phyloP scores from a whole-genome alignment of 192 early-diverging fungal genomes.

The Piromyces sp. region DNA sequence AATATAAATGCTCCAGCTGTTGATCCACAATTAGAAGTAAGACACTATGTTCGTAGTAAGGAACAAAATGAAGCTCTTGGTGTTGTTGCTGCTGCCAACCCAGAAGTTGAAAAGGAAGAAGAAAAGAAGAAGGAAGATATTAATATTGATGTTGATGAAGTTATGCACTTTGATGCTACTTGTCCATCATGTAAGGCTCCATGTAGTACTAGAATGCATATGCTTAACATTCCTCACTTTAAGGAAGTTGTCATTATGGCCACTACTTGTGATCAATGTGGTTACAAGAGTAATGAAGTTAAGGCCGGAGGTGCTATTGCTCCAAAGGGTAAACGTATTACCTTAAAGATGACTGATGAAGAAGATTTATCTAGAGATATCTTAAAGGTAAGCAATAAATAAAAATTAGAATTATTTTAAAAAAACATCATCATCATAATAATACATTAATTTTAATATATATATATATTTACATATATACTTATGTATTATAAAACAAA shows the following conservation, averaged over 20 bases:
- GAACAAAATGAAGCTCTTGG: constrained; percentile 69
- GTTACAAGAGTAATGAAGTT: constrained; percentile 91
- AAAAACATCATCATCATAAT: too few species aligned
- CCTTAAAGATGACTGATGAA: constrained; percentile 55
- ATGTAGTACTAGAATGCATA: constrained; percentile 75
- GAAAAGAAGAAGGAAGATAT: constrained; percentile 21
- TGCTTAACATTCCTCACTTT: constrained; percentile 85
- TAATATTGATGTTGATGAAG: constrained; percentile 45
- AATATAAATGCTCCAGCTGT: constrained; percentile 38
- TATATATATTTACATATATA: too few species aligned
- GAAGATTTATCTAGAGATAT: constrained; percentile 88
- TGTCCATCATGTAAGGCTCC: constrained; percentile 66
- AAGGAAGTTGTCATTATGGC: constrained; percentile 93
- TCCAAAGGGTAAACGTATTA: constrained; percentile 58
- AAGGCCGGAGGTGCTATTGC: constrained; percentile 83
- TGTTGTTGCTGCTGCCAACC: constrained; percentile 16
- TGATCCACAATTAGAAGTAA: constrained; percentile 55
- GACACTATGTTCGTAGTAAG: constrained; percentile 49
- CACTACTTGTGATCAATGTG: constrained; percentile 73
- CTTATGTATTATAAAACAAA: too few species aligned
- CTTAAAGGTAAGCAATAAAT: constrained; percentile 39
- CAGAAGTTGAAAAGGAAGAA: constrained; percentile 30
- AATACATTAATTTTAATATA: too few species aligned
- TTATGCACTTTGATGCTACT: constrained; percentile 65
- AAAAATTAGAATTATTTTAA: too few species aligned